Base-by-base conservation (phyloP, 2,329 filamentous ascomycete species). In the Talaromyces sp. region DNA sequence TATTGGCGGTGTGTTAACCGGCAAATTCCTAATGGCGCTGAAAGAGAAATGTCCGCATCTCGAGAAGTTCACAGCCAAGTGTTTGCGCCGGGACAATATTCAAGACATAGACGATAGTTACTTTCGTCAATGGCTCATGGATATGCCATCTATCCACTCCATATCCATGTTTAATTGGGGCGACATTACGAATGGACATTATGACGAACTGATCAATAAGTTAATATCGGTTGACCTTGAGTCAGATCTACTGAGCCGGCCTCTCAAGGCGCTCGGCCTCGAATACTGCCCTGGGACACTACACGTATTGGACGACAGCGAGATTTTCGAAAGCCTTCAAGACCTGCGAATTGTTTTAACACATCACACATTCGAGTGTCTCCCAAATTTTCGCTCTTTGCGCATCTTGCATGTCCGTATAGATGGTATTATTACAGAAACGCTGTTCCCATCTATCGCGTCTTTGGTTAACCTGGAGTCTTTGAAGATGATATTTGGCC, bases 401-500 rank as follows among this genome's bases (percentile, higher is more conserved):
- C 17, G 35, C 43, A 56, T 32, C 24, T 53, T 60, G 32, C 58
- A 60, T 19, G 27, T 60, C 38, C 32, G 29, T 17, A 41, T 60
- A 43, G 54, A 60, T 26, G 35, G 48, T 3, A 17, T 31, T 3
- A 14, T 14, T 21, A 14, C 32, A 31, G 46, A 32, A n/a, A 41
- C 41, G 2, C 11, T 56, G 26, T 11, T 60, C 9, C 31, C 58
- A 21, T 27, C 58, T 24, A 29, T 60, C 29, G 24, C 53, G 32
- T 53, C 53, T 21, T 21, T 60, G 24, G 19, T 19, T 10, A 24
- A 29, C 10, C 38, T 56, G 32, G 41, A 43, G 31, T 60, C 58
- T 27, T 31, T 60, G 19, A 60, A 26, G 19, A 51, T 60, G 12
- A 60, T 60, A 8, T 56, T 60, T 32, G 46, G 24, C 26, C 29